Evolutionary conservation across 2,329 filamentous ascomycete genomes (phyloP), one percentile per base, ranked within the genome.

Genomic region (Bipolaris sorokiniana): DNA sequence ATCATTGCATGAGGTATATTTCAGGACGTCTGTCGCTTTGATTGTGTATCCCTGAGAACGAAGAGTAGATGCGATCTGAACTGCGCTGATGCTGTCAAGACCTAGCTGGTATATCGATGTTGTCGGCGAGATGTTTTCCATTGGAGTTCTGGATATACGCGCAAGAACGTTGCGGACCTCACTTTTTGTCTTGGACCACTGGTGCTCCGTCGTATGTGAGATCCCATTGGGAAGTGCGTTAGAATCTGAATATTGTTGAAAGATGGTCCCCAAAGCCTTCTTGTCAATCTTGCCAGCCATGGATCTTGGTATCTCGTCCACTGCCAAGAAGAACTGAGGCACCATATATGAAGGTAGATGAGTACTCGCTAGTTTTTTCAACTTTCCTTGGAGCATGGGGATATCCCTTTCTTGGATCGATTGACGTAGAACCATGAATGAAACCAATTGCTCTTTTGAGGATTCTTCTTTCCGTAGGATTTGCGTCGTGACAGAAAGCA

Each of bases 91-190:
- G 71, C 93, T 97, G 75, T 97, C 93, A 3, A 97, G 79, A 0
- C 94, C 94, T n/a, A 97, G 84, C 56, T 90, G 87, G 67, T 94
- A 96, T 47, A 98, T 91, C 0, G 90, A 92, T 0, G 87, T 91
- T 9, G 83, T 71, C 11, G 81, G 82, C 3, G 72, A 67, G 45
- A 97, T 88, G 0, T 77, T 78, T 0, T 80, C 67, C 1, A 71
- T 54, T 0, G 83, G 72, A 4, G 83, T 75, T 1, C 80, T 78
- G 0, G 89, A 87, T 22, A 95, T 80, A 6, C 77, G 77, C 0
- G 85, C 81, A 16, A 93, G 74, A 0, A 86, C 79, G 0, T 80
- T 68, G 4, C 87, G 83, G 36, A 92, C 80, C 3, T 70, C 66
- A 0, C 63, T 62, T 66, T 91, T 87, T 0, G 79, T 65, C 1